Conservation (phyloP, 176 grass and related monocot species). For the maize (Zea mays) region DNA sequence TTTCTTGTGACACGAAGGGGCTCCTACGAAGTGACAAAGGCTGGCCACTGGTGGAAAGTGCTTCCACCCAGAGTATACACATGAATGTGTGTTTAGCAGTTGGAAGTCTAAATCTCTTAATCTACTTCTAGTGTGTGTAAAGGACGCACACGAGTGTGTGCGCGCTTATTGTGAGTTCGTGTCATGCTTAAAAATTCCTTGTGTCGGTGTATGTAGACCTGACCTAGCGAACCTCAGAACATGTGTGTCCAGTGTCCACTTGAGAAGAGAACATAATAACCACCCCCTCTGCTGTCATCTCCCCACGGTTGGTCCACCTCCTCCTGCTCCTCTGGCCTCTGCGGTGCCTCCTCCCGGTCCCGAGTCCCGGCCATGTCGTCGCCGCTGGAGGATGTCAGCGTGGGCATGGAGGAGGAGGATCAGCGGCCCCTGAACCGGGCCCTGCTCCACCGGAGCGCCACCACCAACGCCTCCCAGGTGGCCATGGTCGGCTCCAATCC, state of each 20-base stretch:
- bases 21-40: too few species aligned
- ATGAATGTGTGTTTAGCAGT: too few species aligned
- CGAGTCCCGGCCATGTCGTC: slow-evolving; percentile 17
- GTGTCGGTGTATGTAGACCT: background rate
- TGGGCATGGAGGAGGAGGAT: slow-evolving; percentile 26
- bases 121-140: too few species aligned
- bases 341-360: background rate
- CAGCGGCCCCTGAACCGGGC: slow-evolving; percentile 31
- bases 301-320: background rate
- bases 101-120: too few species aligned
- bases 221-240: background rate
- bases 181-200: background rate
- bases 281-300: background rate
- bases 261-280: background rate
- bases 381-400: slow-evolving; percentile 25
- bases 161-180: too few species aligned
- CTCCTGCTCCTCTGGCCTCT: background rate
- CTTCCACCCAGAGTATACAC: too few species aligned
- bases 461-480: slow-evolving; percentile 82
- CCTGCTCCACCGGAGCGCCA: slow-evolving; percentile 59
- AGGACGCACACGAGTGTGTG: too few species aligned
- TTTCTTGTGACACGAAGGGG: too few species aligned
- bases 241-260: background rate
- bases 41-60: too few species aligned
- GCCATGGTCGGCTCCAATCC: slow-evolving; percentile 95